Evolutionary conservation across 768 basidiomycete genomes (phyloP).

Genomic region (Chalciporus chontae): DNA sequence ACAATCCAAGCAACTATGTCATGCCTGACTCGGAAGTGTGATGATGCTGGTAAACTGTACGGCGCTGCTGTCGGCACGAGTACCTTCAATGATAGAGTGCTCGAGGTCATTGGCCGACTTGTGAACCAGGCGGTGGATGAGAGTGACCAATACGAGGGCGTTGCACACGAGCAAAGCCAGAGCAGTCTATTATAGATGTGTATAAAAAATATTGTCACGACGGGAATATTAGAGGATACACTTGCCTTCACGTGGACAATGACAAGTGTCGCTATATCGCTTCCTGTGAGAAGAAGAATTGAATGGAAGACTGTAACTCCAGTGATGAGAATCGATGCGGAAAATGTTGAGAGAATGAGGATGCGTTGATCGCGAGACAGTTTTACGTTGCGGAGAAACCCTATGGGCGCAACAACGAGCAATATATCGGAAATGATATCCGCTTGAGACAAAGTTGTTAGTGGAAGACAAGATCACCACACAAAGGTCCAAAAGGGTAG

Average conservation of each 20-base stretch:
- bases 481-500: neutral
- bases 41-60: neutral
- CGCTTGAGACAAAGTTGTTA: slow-evolving; percentile 9
- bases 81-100: neutral
- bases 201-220: no score
- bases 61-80: no score
- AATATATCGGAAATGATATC: slow-evolving; percentile 20
- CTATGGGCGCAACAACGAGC: slow-evolving; percentile 16
- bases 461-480: neutral
- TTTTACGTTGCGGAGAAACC: slow-evolving; percentile 14
- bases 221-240: neutral
- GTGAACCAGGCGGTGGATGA: slow-evolving; percentile 14
- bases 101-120: neutral
- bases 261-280: slow-evolving; percentile 2
- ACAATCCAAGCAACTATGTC: no score
- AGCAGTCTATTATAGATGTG: no score
- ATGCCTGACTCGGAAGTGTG: no score
- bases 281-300: slow-evolving; percentile 13
- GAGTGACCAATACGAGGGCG: slow-evolving; percentile 17
- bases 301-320: slow-evolving; percentile 22
- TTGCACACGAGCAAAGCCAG: slow-evolving; percentile 22
- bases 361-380: slow-evolving; percentile 16
- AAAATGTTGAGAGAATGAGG: slow-evolving; percentile 21
- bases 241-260: slow-evolving; percentile 26
- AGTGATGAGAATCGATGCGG: slow-evolving; percentile 20